Evolutionary conservation across 192 early-diverging fungal species (phyloP).

Genomic region (Coemansia sp.): DNA sequence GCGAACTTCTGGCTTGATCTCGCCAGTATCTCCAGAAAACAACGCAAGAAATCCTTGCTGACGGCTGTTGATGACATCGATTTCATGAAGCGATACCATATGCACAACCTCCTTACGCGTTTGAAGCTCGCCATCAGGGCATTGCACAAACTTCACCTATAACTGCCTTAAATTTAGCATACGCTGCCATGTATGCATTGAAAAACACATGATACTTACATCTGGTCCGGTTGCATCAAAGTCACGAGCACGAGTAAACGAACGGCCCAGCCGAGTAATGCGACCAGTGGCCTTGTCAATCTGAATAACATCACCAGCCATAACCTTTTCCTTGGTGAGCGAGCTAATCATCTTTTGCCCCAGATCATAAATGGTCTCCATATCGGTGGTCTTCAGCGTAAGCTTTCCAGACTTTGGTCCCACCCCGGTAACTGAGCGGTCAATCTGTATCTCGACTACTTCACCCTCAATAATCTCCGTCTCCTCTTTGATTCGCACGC

Average conservation of each 20-base stretch:
- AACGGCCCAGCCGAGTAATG: slow-evolving; percentile 93
- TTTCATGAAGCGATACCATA: slow-evolving; percentile 97
- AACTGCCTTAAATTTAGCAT: neutral
- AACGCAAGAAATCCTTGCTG: slow-evolving; percentile 96
- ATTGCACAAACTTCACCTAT: slow-evolving; percentile 87
- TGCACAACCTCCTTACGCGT: slow-evolving; percentile 96
- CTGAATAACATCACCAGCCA: slow-evolving; percentile 94
- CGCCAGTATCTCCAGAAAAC: slow-evolving; percentile 96
- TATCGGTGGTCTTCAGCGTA: slow-evolving; percentile 98
- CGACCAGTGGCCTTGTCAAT: slow-evolving; percentile 98
- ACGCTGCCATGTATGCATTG: neutral
- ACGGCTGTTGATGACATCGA: slow-evolving; percentile 97
- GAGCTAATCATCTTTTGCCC: slow-evolving; percentile 99
- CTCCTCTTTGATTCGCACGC: slow-evolving; percentile 97
- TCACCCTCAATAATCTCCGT: slow-evolving; percentile 98
- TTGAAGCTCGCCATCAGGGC: slow-evolving; percentile 98
- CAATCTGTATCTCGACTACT: slow-evolving; percentile 97
- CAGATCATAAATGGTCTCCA: slow-evolving; percentile 99
- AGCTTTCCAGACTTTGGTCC: slow-evolving; percentile 95
- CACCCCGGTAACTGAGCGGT: slow-evolving; percentile 86
- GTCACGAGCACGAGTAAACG: slow-evolving; percentile 93
- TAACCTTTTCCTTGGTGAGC: slow-evolving; percentile 96
- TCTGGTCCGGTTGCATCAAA: slow-evolving; percentile 98
- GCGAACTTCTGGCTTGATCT: slow-evolving; percentile 95
- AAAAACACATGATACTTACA: slow-evolving; percentile 20